These are phyloP conservation scores for Cladorrhinum sp. DNA, from an alignment of 2,329 filamentous ascomycete species.

Conservation along the genomic window DNA sequence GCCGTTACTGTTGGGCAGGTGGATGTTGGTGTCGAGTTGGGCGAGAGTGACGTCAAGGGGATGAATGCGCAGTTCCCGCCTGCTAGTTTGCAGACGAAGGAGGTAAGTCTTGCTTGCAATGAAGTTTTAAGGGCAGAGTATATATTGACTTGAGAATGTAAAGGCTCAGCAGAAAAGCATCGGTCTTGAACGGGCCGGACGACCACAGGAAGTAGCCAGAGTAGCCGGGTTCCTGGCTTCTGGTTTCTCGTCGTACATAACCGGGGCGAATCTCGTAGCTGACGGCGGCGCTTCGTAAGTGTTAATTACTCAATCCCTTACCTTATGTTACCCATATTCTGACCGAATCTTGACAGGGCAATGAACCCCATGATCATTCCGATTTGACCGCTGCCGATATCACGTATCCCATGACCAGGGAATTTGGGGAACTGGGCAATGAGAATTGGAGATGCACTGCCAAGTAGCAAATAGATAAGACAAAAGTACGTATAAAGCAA, in stretches of 20 bases:
- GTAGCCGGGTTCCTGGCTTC: constrained; percentile 62
- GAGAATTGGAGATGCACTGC: neutral
- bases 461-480: neutral
- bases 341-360: neutral
- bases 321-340: neutral
- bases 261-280: constrained; percentile 59
- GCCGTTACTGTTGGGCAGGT: constrained; percentile 44
- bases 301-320: neutral
- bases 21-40: constrained; percentile 41
- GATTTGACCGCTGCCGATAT: constrained; percentile 1
- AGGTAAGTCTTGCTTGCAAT: constrained; percentile 30
- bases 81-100: constrained; percentile 48
- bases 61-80: constrained; percentile 55
- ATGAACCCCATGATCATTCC: constrained; percentile 22
- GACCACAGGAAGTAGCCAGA: constrained; percentile 56
- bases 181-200: constrained; percentile 56
- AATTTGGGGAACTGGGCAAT: neutral
- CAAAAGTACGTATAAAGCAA: neutral
- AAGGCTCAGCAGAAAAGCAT: constrained; percentile 48
- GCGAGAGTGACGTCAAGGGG: constrained; percentile 44
- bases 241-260: constrained; percentile 62
- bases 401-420: neutral
- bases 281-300: constrained; percentile 54
- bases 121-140: too few relatives aligned
- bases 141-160: too few relatives aligned